Base-by-base conservation (phyloP, 2,329 filamentous ascomycete genomes). In the Ophiocordyceps camponoti-leonardi region DNA sequence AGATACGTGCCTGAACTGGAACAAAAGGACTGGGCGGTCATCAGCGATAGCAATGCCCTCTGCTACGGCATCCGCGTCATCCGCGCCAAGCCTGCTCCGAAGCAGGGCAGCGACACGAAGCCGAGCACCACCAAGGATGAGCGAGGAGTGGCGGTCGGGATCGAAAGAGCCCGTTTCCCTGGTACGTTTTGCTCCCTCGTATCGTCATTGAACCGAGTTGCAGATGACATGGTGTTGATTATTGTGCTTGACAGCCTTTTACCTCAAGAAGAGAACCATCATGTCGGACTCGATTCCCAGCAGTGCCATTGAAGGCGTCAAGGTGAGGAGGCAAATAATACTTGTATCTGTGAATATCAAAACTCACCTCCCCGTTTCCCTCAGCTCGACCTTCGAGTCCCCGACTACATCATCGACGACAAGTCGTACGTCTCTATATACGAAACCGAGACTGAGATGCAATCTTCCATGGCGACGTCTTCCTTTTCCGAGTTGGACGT, bases 341-440 rank as follows among this genome's bases (percentile, higher is more conserved):
- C n/a, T n/a, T n/a, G n/a, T n/a, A n/a, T n/a, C n/a, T n/a, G n/a
- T n/a, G n/a, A n/a, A n/a, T n/a, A n/a, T n/a, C n/a, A n/a, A n/a
- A n/a, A n/a, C n/a, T n/a, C n/a, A n/a, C n/a, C n/a, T n/a, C n/a
- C n/a, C n/a, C n/a, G n/a, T n/a, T n/a, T n/a, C n/a, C n/a, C 11
- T 42, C 19, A 43, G 40, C 16, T 43, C 8, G 26, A 47, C 4
- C 40, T 47, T 13, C 46, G 46, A 3, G 40, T 47, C 6, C 46
- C 46, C 13, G 46, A 47, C n/a, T 45, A 41, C 19, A 42, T 31
- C 26, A 47, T 47, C 20, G 46, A 47, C 20, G 46, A 47, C 43
- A 41, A 23, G 39, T 47, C 46, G 4, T 47, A 47, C 28, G 39
- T 47, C 18, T 35, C 46, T 7, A 41, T 41, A 4, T 47, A 44